Percentiles rank a stretch among this genome's conserved stretches.
phyloP scores from a whole-genome alignment of 108 stramenopile genomes.

The Phaeodactylum tricornutum region DNA sequence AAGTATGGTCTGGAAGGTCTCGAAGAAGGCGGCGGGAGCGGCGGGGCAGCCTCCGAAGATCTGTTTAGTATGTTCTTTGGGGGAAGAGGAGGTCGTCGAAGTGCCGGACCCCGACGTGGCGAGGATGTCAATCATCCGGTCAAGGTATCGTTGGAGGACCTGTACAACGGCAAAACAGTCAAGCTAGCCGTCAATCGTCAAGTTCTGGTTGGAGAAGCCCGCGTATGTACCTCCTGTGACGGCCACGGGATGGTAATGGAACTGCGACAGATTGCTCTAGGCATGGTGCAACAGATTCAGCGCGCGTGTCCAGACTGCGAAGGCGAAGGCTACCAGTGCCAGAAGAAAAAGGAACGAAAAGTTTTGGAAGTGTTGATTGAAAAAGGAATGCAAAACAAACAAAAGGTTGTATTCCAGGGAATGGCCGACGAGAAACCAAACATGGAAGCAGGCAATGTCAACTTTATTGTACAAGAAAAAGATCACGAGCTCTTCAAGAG shows the following conservation, averaged over 20 bases:
- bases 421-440: conserved; percentile 97
- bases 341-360: conserved; percentile 86
- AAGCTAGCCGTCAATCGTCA: conserved; percentile 91
- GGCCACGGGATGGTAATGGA: conserved; percentile 89
- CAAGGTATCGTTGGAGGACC: conserved; percentile 91
- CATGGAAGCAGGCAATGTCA: conserved; percentile 90
- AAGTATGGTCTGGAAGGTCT: conserved; percentile 84
- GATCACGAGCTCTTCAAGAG: conserved; percentile 93
- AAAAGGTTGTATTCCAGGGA: conserved; percentile 90
- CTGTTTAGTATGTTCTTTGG: conserved; percentile 96
- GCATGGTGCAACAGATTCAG: conserved; percentile 96
- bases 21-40: conserved; percentile 51
- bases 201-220: conserved; percentile 78
- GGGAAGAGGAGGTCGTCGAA: conserved; percentile 52
- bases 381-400: conserved; percentile 92
- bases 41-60: conserved; percentile 58
- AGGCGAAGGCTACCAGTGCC: conserved; percentile 64
- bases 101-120: conserved; percentile 76
- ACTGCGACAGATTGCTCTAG: conserved; percentile 91
- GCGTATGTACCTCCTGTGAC: conserved; percentile 70
- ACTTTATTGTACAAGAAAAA: conserved; percentile 97
- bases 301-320: conserved; percentile 71
- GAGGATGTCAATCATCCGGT: conserved; percentile 92
- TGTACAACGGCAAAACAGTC: conserved; percentile 98
- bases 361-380: conserved; percentile 91